Conservation (phyloP, 2,329 filamentous ascomycete species). For the Alternaria infectoria region DNA sequence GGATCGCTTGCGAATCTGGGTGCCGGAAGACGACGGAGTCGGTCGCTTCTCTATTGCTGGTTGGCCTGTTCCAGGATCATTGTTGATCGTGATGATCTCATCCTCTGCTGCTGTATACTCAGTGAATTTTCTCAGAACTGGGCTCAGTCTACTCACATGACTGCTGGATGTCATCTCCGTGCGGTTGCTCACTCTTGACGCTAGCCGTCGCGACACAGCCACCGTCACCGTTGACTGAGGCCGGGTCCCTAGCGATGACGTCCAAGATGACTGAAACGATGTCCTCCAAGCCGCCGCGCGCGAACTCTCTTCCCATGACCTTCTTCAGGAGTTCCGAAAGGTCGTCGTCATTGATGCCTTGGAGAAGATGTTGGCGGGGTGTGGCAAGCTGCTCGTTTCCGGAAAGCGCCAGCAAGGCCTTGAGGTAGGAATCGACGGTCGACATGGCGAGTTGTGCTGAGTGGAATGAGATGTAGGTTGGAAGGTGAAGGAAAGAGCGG, state of each 20-base stretch:
- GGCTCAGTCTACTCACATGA: not conserved
- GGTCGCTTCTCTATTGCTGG: too few species aligned
- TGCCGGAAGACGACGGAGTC: too few species aligned
- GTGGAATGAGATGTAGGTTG: accelerated
- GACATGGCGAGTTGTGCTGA: not conserved
- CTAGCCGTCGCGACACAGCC: too few species aligned
- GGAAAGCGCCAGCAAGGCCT: conserved; percentile 2
- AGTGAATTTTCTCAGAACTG: too few species aligned
- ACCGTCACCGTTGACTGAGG: not conserved
- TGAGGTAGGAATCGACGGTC: not conserved
- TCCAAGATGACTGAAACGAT: not conserved
- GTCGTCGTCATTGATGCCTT: not conserved
- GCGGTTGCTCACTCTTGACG: not conserved
- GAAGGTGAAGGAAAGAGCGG: not conserved
- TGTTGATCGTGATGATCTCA: too few species aligned
- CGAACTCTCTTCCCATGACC: not conserved
- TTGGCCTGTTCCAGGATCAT: too few species aligned
- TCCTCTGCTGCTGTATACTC: too few species aligned
- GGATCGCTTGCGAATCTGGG: too few species aligned
- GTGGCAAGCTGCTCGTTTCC: not conserved
- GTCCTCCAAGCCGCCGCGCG: not conserved
- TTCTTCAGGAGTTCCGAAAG: not conserved
- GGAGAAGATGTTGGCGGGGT: not conserved
- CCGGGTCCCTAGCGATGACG: not conserved
- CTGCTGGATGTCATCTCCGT: accelerated